These are phyloP conservation scores for Fusarium tricinctum DNA, from an alignment of 2,329 filamentous ascomycete genomes.

Conservation along the genomic window DNA sequence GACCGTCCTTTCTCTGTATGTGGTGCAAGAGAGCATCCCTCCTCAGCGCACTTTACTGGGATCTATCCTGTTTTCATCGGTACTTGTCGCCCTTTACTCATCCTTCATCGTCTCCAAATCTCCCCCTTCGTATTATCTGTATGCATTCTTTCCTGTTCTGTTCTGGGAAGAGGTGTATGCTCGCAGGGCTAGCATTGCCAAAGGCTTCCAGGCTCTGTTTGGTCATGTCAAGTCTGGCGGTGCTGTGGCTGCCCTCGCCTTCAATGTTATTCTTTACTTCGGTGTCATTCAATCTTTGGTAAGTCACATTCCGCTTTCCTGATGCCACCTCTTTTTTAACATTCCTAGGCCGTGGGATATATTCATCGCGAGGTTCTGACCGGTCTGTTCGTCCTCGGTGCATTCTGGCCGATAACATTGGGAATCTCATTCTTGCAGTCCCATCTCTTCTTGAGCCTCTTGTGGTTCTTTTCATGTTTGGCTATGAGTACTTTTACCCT, in stretches of 20 bases:
- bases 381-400: conserved; percentile 79
- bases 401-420: conserved; percentile 82
- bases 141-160: conserved; percentile 90
- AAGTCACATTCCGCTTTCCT: conserved; percentile 50
- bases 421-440: conserved; percentile 78
- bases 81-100: conserved; percentile 81
- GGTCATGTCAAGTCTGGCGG: conserved; percentile 73
- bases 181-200: conserved; percentile 75
- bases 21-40: conserved; percentile 78
- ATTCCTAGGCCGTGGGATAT: conserved; percentile 85
- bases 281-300: conserved; percentile 84
- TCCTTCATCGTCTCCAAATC: conserved; percentile 85
- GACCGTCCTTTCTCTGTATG: conserved; percentile 88
- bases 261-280: conserved; percentile 78
- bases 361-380: conserved; percentile 92
- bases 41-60: conserved; percentile 73
- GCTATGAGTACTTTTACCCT: conserved; percentile 93
- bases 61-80: conserved; percentile 78
- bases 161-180: conserved; percentile 98
- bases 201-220: conserved; percentile 78
- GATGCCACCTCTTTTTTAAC: conserved; percentile 13
- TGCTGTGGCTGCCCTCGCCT: conserved; percentile 68
- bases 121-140: conserved; percentile 87
- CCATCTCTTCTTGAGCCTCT: conserved; percentile 73
- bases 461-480: conserved; percentile 83